Percentiles rank a stretch among this genome's conserved stretches.
Conservation (phyloP, 2,329 filamentous ascomycete species). For the Massarina eburnea region DNA sequence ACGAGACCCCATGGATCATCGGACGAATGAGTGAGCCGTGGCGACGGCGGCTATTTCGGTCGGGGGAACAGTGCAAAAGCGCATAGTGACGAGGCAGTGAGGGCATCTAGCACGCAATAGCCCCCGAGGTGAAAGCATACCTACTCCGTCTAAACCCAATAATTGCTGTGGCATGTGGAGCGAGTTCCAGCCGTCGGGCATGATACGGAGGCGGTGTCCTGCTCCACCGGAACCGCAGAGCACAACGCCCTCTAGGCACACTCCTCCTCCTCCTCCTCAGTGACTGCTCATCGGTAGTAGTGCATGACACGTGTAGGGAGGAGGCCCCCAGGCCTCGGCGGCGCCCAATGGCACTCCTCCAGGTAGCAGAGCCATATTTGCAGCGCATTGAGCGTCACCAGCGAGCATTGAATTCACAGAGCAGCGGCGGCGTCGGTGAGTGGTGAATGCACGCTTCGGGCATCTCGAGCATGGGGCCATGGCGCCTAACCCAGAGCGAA, state of each 20-base stretch:
- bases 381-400: slow-evolving; percentile 13
- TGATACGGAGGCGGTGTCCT: slow-evolving; percentile 26
- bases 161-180: slow-evolving; percentile 29
- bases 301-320: slow-evolving; percentile 18
- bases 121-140: slow-evolving; percentile 8
- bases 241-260: not conserved
- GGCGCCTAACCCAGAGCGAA: not conserved
- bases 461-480: not conserved
- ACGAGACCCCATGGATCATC: slow-evolving; percentile 31
- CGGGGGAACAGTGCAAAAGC: slow-evolving; percentile 3
- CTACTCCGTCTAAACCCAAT: slow-evolving; percentile 2
- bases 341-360: slow-evolving; percentile 25
- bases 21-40: slow-evolving; percentile 20
- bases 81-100: not conserved
- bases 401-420: slow-evolving; percentile 2
- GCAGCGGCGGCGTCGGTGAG: not conserved
- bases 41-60: slow-evolving; percentile 29
- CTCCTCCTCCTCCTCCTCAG: not conserved
- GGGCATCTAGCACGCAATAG: slow-evolving; percentile 10
- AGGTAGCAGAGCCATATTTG: slow-evolving; percentile 9
- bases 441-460: not conserved
- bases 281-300: slow-evolving; percentile 4
- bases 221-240: slow-evolving; percentile 8
- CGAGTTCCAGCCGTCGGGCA: slow-evolving; percentile 21
- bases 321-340: slow-evolving; percentile 16